Base-by-base conservation (phyloP, 2,329 filamentous ascomycete species). In the Nigrograna mackinnonii region DNA sequence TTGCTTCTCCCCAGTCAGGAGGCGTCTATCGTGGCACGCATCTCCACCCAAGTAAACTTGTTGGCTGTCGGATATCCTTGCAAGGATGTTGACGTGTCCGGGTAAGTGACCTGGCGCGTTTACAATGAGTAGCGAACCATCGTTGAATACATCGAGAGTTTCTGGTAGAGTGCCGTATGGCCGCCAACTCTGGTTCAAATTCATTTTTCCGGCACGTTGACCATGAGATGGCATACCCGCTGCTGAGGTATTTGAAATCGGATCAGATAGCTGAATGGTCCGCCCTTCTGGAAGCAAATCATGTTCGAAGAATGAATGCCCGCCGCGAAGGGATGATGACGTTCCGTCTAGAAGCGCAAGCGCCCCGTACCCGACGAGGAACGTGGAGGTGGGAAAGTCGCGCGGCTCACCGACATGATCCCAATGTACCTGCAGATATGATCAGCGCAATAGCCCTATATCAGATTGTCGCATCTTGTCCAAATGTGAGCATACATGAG, bases 41-140 rank as follows among this genome's bases (percentile, higher is more conserved):
- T 83, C 79, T 3, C 78, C 79, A 6, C 68, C 75, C 1, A 82
- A 68, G 48, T 75, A 77, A 1, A 79, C 56, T 55, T 71, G 74
- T 14, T 68, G 66, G 12, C 51, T 45, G 2, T 58, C 42, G 0
- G 62, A 66, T 0, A 68, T 66, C 0, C 72, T 66, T 6, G 68
- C 73, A 0, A 81, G 68, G 1, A 80, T 51, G 40, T 79, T 80
- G 6, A 81, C 61, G 46, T 81, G 78, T 0, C 78, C 79, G 2
- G 73, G 71, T 0, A 81, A 54, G 55, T 81, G 79, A 0, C 79
- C 79, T 0, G 78, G 79, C 0, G 72, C 71, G 48, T 79, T 68
- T 12, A 80, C 65, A 1, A 80, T 65, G 39, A 70, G 72, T 1
- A 79, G 44, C 5, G 68, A 72, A 0, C 71, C 71, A 45, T 82